A percentile compares a stretch with the other conserved stretches of the same genome.
Evolutionary conservation across 257 asterid species (phyloP).

Genomic region (Solanum chilense): DNA sequence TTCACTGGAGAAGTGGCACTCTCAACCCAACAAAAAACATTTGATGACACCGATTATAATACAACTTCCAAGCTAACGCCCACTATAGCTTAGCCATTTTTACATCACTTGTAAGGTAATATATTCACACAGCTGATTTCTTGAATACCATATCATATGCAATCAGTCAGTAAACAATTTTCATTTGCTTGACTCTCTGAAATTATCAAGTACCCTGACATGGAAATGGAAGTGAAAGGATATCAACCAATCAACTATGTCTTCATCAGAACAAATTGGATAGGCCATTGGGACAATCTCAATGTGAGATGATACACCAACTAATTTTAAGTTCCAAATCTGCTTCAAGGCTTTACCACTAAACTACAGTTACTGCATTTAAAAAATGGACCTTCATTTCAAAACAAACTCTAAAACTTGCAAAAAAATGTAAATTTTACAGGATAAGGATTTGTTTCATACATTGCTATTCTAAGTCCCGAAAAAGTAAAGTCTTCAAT

Average conservation of each 20-base stretch:
- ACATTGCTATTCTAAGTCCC: not conserved
- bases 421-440: not conserved
- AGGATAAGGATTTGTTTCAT: not conserved
- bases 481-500: not conserved
- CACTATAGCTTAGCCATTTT: not conserved
- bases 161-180: not conserved
- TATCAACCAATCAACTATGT: not conserved
- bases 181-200: not conserved
- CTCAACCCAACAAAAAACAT: not conserved
- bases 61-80: not conserved
- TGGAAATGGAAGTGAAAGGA: not conserved
- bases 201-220: not conserved
- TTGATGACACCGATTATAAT: not conserved
- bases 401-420: not conserved
- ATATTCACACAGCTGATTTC: not conserved
- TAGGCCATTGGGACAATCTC: not conserved
- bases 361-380: not conserved
- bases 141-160: not conserved
- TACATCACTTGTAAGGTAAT: not conserved
- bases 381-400: not conserved
- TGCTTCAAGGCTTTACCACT: not conserved
- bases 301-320: not conserved
- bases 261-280: not conserved
- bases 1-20: not conserved
- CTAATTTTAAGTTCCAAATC: not conserved